Conservation (phyloP, 495 filamentous ascomycete genomes). For the Hypoxylon fuscum region DNA sequence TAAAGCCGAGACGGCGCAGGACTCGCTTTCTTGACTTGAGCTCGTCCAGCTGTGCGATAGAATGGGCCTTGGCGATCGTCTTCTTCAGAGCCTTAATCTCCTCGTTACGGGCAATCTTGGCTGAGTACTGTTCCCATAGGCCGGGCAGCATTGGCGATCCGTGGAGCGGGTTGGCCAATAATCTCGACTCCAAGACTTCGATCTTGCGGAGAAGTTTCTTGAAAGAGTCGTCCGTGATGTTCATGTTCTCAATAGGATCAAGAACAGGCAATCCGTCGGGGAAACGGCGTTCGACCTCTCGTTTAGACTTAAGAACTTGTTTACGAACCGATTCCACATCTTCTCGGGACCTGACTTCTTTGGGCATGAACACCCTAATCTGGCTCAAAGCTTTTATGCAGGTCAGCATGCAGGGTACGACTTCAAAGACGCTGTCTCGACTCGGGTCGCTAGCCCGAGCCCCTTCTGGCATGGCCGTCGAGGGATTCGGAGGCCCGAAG, state of each 20-base stretch:
- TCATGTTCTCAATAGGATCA: slow-evolving; percentile 95
- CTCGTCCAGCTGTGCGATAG: slow-evolving; percentile 91
- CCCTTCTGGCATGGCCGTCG: slow-evolving; percentile 48
- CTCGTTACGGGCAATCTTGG: slow-evolving; percentile 76
- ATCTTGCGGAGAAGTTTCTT: slow-evolving; percentile 95
- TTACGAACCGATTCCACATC: slow-evolving; percentile 69
- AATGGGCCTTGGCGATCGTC: slow-evolving; percentile 81
- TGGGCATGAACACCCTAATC: slow-evolving; percentile 79
- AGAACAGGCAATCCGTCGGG: slow-evolving; percentile 89
- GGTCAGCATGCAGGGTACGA: slow-evolving; percentile 85
- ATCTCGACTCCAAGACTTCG: slow-evolving; percentile 90
- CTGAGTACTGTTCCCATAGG: slow-evolving; percentile 83
- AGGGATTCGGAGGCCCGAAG: slow-evolving; percentile 38
- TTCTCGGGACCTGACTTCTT: slow-evolving; percentile 69
- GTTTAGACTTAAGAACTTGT: slow-evolving; percentile 64
- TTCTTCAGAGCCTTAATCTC: slow-evolving; percentile 89
- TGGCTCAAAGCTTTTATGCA: slow-evolving; percentile 82
- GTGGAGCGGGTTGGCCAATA: slow-evolving; percentile 89
- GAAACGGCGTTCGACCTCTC: slow-evolving; percentile 83
- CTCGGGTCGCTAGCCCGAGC: slow-evolving; percentile 57
- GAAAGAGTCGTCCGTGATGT: slow-evolving; percentile 88
- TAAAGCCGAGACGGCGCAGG: slow-evolving; percentile 93
- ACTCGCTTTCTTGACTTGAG: slow-evolving; percentile 95
- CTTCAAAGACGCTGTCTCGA: slow-evolving; percentile 66
- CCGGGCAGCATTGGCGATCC: slow-evolving; percentile 82